A percentile compares a stretch with the other conserved stretches of the same genome.
Conservation (phyloP, 2,329 filamentous ascomycete genomes). For the Ophiocordyceps sinensis region DNA sequence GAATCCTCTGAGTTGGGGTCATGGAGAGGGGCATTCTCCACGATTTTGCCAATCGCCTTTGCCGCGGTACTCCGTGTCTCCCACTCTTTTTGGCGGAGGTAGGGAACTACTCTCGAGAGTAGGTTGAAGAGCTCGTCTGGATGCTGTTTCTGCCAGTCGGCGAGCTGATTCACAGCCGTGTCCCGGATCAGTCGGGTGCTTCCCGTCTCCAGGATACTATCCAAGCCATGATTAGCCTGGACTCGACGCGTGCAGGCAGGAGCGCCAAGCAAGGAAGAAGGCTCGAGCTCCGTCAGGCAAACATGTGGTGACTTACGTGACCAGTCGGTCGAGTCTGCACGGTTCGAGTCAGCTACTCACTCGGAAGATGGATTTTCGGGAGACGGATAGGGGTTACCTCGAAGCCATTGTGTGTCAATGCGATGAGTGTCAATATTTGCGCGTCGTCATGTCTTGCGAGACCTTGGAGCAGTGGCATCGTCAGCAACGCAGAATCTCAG, state of each 20-base stretch:
- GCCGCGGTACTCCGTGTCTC: constrained; percentile 88
- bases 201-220: constrained; percentile 85
- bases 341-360: not conserved
- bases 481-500: too few relatives aligned
- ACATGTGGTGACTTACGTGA: constrained; percentile 52
- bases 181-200: constrained; percentile 93
- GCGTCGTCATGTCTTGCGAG: constrained; percentile 14
- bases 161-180: constrained; percentile 90
- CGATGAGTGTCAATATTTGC: constrained; percentile 6
- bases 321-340: constrained; percentile 63
- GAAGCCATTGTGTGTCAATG: constrained; percentile 38
- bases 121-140: constrained; percentile 96
- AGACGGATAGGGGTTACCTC: constrained; percentile 22
- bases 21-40: constrained; percentile 74
- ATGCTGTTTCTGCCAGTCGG: constrained; percentile 95
- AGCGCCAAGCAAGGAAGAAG: not conserved
- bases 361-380: not conserved
- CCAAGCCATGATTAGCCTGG: not conserved
- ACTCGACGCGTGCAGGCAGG: not conserved
- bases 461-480: not conserved
- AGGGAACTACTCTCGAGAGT: constrained; percentile 85
- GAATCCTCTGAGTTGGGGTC: constrained; percentile 74
- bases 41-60: constrained; percentile 87
- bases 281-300: not conserved
- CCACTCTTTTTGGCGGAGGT: constrained; percentile 90